These are phyloP conservation scores for Aspergillus niger DNA, from an alignment of 2,329 filamentous ascomycete species.

Conservation along the genomic window DNA sequence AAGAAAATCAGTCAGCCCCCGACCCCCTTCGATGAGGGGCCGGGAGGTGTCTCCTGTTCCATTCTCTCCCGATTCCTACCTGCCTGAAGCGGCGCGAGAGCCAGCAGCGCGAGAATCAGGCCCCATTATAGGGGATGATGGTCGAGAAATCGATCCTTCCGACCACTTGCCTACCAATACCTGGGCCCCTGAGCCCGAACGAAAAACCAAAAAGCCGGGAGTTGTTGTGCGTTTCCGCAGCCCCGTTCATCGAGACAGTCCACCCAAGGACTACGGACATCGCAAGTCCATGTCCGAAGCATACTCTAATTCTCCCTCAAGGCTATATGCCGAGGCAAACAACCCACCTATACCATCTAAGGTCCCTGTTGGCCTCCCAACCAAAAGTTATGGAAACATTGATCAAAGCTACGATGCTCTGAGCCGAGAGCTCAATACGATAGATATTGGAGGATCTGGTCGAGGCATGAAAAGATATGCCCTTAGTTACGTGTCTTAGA, in stretches of 20 bases:
- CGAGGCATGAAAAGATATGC: constrained; percentile 25
- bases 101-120: constrained; percentile 50
- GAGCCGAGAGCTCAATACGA: constrained; percentile 58
- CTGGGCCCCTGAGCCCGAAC: constrained; percentile 67
- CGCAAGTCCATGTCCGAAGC: constrained; percentile 36
- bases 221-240: constrained; percentile 52
- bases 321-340: constrained; percentile 33
- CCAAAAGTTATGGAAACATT: constrained; percentile 32
- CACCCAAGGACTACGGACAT: constrained; percentile 2
- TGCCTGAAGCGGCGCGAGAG: constrained; percentile 47
- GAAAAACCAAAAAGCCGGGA: constrained; percentile 54
- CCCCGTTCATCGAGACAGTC: constrained; percentile 33
- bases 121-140: constrained; percentile 65
- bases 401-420: constrained; percentile 50
- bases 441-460: constrained; percentile 46
- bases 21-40: constrained; percentile 47
- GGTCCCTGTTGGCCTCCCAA: constrained; percentile 40
- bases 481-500: neutral
- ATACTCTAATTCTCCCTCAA: constrained; percentile 29
- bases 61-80: constrained; percentile 64
- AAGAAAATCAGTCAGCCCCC: constrained; percentile 63
- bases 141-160: constrained; percentile 65
- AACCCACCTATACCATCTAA: constrained; percentile 47
- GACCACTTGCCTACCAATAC: constrained; percentile 66
- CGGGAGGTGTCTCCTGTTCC: constrained; percentile 50